A percentile compares a stretch with the other conserved stretches of the same genome.
Evolutionary conservation across 441 rosid genomes (phyloP).

Genomic region (California macrophylla): DNA sequence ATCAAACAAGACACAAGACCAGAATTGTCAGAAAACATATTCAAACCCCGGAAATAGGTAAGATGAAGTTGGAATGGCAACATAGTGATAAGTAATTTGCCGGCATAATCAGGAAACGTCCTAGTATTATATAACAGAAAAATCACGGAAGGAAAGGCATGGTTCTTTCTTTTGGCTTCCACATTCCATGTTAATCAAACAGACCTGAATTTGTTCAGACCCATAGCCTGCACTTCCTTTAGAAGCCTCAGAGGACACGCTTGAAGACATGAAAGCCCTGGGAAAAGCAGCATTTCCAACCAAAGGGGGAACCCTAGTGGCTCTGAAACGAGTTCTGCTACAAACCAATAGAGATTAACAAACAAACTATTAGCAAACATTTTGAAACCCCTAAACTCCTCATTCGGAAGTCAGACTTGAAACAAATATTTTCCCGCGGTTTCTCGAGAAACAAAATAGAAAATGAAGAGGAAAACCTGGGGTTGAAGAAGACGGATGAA

Average conservation of each 20-base stretch:
- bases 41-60: not conserved
- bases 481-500: constrained; percentile 25
- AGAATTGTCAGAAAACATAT: not conserved
- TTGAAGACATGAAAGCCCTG: constrained; percentile 69
- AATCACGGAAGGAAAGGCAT: not conserved
- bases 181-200: not conserved
- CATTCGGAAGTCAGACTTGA: not conserved
- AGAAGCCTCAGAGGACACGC: constrained; percentile 40
- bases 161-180: not conserved
- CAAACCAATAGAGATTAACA: not conserved
- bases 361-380: not conserved
- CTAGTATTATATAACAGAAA: not conserved
- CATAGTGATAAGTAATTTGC: not conserved
- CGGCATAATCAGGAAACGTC: too few relatives aligned
- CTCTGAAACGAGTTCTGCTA: constrained; percentile 41
- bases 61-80: not conserved
- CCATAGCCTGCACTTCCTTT: constrained; percentile 56
- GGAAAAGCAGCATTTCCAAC: constrained; percentile 36
- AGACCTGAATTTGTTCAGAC: constrained; percentile 90
- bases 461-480: constrained; percentile 28
- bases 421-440: not conserved
- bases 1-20: not conserved
- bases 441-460: constrained; percentile 11
- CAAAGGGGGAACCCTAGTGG: constrained; percentile 29
- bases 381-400: not conserved